Base-by-base conservation (phyloP, 2,329 filamentous ascomycete genomes). In the Aschersonia sp. region DNA sequence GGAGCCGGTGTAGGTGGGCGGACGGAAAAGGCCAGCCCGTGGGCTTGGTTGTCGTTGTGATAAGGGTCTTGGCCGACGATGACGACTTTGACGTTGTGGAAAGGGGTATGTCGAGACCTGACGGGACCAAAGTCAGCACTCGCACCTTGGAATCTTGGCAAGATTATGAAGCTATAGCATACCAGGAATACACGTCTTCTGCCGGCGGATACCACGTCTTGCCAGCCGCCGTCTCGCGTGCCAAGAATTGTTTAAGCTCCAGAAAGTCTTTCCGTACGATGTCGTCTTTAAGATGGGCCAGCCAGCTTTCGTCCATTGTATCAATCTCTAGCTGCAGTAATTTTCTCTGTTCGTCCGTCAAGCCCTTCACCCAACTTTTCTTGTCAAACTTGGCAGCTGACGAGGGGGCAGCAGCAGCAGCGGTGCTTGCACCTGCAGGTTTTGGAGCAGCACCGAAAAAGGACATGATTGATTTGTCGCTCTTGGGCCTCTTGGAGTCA, bases 51-150 rank as follows among this genome's bases (percentile, higher is more conserved):
- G 62, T 79, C 65, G 63, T 94, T 94, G 70, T 98, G 92, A 65
- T 98, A 98, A 3, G 92, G 92, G 62, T 98, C 92, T 69, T 98
- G 92, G 54, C 92, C 92, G 47, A 97, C 66, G 59, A 98, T 88
- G 51, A 98, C 89, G 49, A 85, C 84, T 65, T 94, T 95, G 63
- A 97, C 89, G 11, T 74, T 83, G 68, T 83, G 71, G 56, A 98
- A 81, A 6, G 92, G 89, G 1, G 90, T 95, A 63, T 94, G 84
- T 30, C 88, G 50, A n/a, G 41, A 49, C 44, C 44, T 46, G 12
- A n/a, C 3, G 4, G 12, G 12, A 37, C 35, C 35, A 5, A 5
- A 12, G 35, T 37, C 35, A 37, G 35, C 12, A 12, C 35, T 37
- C 35, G n/a, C 40, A 29, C 9, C 5, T 42, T 10, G 9, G 40